These are phyloP conservation scores for Rosa multiflora DNA, from an alignment of 306 rosid species.

Conservation along the genomic window DNA sequence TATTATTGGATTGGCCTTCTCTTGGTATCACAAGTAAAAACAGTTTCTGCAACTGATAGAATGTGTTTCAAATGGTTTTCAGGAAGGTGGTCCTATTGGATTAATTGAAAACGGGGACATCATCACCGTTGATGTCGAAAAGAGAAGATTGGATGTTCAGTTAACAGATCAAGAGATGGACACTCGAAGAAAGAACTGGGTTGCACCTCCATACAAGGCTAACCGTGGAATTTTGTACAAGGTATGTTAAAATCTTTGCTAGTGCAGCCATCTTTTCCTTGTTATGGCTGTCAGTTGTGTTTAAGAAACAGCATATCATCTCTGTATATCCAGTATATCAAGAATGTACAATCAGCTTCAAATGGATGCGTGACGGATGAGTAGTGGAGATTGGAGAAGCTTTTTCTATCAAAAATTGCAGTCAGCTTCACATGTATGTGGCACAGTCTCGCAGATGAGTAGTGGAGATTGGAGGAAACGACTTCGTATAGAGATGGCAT, in stretches of 20 bases:
- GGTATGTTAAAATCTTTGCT: constrained; percentile 38
- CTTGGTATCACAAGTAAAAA: neutral
- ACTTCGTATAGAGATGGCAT: neutral
- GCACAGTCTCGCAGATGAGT: constrained; percentile 49
- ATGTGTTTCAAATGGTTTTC: constrained; percentile 28
- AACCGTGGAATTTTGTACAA: constrained; percentile 72
- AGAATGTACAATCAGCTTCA: constrained; percentile 79
- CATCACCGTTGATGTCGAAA: constrained; percentile 64
- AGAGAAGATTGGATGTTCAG: constrained; percentile 68
- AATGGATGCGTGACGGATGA: constrained; percentile 92
- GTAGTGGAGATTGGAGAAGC: constrained; percentile 40
- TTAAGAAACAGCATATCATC: neutral
- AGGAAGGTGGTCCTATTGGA: constrained; percentile 98
- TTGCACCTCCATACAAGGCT: constrained; percentile 71
- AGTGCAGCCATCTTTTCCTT: neutral
- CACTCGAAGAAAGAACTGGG: constrained; percentile 62
- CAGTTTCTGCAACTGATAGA: neutral
- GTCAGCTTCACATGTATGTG: constrained; percentile 44
- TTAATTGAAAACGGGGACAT: constrained; percentile 72
- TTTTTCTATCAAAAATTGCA: neutral
- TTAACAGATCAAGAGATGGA: constrained; percentile 71
- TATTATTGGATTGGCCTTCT: neutral
- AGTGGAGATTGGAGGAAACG: constrained; percentile 9
- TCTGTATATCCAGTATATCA: constrained; percentile 65
- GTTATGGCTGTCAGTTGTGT: neutral